Evolutionary conservation across 352 stramenopile genomes (phyloP).

Genomic region (Plasmopara halstedii): DNA sequence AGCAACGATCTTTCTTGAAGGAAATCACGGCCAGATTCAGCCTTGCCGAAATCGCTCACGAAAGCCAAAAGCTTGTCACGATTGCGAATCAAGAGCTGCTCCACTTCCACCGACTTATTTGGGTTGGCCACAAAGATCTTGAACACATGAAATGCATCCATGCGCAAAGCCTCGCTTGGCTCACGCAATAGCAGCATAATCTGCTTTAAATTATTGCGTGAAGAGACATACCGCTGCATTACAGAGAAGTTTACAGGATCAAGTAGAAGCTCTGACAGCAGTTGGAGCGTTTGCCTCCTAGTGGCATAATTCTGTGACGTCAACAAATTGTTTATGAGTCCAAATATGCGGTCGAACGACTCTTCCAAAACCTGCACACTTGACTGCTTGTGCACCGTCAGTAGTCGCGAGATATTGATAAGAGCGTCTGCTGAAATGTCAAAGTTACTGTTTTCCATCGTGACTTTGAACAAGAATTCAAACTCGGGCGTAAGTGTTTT

Average conservation of each 20-base stretch:
- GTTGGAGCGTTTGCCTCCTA: conserved; percentile 58
- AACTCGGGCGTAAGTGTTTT: conserved; percentile 54
- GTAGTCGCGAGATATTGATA: conserved; percentile 64
- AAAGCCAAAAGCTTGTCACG: conserved; percentile 71
- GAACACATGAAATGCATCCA: conserved; percentile 84
- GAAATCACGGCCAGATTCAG: conserved; percentile 64
- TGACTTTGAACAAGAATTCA: conserved; percentile 57
- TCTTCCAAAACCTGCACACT: conserved; percentile 42
- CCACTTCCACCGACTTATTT: conserved; percentile 67
- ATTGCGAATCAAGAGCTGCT: conserved; percentile 66
- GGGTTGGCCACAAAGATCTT: conserved; percentile 87
- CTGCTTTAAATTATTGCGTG: conserved; percentile 59
- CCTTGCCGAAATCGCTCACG: conserved; percentile 69
- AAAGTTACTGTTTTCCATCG: conserved; percentile 75
- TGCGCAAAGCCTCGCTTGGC: conserved; percentile 62
- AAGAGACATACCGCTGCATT: conserved; percentile 74
- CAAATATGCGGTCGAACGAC: conserved; percentile 66
- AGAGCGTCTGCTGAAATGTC: conserved; percentile 80
- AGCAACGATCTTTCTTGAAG: conserved; percentile 66
- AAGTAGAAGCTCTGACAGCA: conserved; percentile 66
- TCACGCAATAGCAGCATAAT: conserved; percentile 74
- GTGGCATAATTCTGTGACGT: conserved; percentile 65
- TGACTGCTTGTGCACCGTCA: conserved; percentile 56
- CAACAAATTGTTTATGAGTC: conserved; percentile 51
- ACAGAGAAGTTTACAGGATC: conserved; percentile 69